Conservation (phyloP, 2,329 filamentous ascomycete genomes). For the Hypoxylon sp. region DNA sequence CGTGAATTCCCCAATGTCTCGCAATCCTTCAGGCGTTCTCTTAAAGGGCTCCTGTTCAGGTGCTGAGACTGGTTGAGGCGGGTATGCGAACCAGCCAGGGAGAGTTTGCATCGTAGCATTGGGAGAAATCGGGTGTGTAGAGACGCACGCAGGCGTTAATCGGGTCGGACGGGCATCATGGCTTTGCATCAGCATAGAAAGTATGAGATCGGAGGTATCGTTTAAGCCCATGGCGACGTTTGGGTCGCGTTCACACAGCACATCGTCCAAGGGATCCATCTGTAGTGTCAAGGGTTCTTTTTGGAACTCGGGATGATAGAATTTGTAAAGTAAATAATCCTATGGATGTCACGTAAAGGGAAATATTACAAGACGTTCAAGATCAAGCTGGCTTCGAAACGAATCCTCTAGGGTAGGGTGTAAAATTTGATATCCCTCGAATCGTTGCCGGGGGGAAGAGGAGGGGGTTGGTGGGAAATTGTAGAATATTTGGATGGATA, state of each 20-base stretch:
- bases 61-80: slow-evolving; percentile 1
- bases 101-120: background rate
- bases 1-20: slow-evolving; percentile 19
- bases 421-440: background rate
- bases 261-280: no score
- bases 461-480: background rate
- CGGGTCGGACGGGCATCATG: background rate
- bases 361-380: background rate
- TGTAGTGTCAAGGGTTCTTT: no score
- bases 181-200: background rate
- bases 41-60: slow-evolving; percentile 6
- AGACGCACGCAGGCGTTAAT: background rate
- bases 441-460: no score
- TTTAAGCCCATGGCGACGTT: background rate
- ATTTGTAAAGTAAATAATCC: background rate
- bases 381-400: background rate
- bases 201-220: background rate
- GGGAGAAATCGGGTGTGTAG: background rate
- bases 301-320: background rate
- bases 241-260: background rate
- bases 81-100: slow-evolving; percentile 16
- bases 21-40: background rate
- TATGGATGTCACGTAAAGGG: background rate
- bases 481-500: no score
- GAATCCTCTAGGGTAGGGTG: no score